Evolutionary conservation across 1,284 basidiomycete species (phyloP).

Genomic region (Coriolopsis trogii): DNA sequence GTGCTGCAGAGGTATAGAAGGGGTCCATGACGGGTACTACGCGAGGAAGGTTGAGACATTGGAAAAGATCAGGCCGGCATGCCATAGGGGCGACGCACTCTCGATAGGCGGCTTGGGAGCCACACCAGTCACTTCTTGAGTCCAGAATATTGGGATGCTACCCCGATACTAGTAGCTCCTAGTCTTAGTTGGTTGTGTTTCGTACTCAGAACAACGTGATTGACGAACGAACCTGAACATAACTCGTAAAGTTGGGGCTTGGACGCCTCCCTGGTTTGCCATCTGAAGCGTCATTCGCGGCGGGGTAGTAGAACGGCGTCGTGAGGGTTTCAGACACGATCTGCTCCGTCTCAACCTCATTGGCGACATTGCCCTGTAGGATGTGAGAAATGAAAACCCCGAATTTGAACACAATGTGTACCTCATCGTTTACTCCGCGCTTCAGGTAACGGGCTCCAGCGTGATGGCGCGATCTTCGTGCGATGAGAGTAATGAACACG

Average conservation of each 20-base stretch:
- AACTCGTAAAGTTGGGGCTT: slow-evolving; percentile 90
- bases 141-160: slow-evolving; percentile 96
- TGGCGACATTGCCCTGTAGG: slow-evolving; percentile 91
- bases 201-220: too few species aligned
- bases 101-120: slow-evolving; percentile 94
- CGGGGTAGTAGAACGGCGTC: slow-evolving; percentile 85
- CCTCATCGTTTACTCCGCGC: slow-evolving; percentile 92
- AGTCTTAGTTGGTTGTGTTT: too few species aligned
- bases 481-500: slow-evolving; percentile 93
- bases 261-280: slow-evolving; percentile 50
- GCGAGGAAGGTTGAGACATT: neutral
- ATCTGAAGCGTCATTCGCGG: slow-evolving; percentile 35
- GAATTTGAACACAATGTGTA: too few species aligned
- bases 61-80: too few species aligned
- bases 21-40: slow-evolving; percentile 94
- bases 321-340: slow-evolving; percentile 95
- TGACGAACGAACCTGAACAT: slow-evolving; percentile 70
- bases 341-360: slow-evolving; percentile 99
- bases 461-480: slow-evolving; percentile 92
- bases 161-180: slow-evolving; percentile 92
- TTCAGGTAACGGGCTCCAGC: slow-evolving; percentile 97
- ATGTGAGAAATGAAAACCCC: neutral
- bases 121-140: slow-evolving; percentile 91
- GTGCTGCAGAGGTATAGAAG: slow-evolving; percentile 91
- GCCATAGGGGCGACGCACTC: too few species aligned